phyloP scores from a whole-genome alignment of 441 rosid species.

The Adansonia grandidieri region DNA sequence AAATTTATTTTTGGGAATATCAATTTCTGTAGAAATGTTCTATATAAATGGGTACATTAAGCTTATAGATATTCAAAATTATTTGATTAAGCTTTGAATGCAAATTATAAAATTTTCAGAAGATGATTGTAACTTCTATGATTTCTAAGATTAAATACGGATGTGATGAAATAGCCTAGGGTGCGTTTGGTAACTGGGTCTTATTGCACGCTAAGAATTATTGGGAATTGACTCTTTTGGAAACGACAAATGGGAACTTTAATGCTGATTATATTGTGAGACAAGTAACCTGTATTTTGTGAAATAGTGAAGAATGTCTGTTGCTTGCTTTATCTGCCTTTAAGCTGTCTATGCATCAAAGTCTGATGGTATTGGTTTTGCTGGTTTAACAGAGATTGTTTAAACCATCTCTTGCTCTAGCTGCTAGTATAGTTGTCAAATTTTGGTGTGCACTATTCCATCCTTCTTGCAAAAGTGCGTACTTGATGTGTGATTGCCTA shows the following conservation, averaged over 20 bases:
- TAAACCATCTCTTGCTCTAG: background rate
- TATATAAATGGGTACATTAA: background rate
- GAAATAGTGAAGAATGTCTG: background rate
- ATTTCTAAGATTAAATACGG: conserved; percentile 5
- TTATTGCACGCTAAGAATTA: background rate
- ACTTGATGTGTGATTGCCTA: background rate
- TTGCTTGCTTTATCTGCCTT: background rate
- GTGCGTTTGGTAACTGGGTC: background rate
- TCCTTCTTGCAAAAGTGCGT: background rate
- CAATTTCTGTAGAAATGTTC: background rate
- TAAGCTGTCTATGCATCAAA: background rate
- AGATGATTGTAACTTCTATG: background rate
- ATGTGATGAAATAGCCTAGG: background rate
- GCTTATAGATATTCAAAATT: conserved; percentile 1
- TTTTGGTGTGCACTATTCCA: background rate
- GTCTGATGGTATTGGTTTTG: background rate
- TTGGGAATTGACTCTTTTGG: background rate
- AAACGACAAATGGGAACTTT: background rate
- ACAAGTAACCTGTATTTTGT: background rate
- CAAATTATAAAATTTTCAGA: background rate
- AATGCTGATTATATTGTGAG: background rate
- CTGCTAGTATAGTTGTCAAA: background rate
- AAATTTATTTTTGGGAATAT: too few species aligned
- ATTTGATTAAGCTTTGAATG: too few species aligned
- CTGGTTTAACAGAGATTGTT: background rate